Percentiles rank a stretch among this genome's conserved stretches.
Conservation (phyloP, 768 basidiomycete genomes). For the Leccinum arenicola region DNA sequence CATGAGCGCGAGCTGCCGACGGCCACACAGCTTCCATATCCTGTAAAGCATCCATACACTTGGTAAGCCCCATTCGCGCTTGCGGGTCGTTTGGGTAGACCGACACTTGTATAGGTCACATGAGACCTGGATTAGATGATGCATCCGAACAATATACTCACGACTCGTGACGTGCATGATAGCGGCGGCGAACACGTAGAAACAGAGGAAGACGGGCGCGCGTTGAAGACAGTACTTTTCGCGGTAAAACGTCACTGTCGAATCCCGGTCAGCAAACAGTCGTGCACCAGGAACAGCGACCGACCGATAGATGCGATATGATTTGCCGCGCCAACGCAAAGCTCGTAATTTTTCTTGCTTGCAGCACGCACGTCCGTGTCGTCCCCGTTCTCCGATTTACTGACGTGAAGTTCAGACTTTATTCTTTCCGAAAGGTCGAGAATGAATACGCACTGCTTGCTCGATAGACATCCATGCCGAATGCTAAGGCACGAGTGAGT, state of each 20-base stretch:
- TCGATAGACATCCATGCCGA: conserved; percentile 25
- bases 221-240: conserved; percentile 60
- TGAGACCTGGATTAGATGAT: conserved; percentile 1
- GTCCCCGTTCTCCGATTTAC: conserved; percentile 40
- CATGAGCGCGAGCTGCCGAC: conserved; percentile 68
- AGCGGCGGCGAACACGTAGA: conserved; percentile 77
- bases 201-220: conserved; percentile 68
- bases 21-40: conserved; percentile 75
- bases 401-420: conserved; percentile 4
- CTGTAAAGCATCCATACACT: conserved; percentile 64
- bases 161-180: conserved; percentile 76
- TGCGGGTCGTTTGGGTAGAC: conserved; percentile 68
- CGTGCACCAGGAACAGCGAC: conserved; percentile 7
- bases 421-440: background rate
- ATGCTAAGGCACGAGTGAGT: conserved; percentile 22
- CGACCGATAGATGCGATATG: conserved; percentile 69
- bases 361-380: conserved; percentile 53
- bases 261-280: background rate
- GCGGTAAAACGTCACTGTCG: conserved; percentile 53
- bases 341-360: conserved; percentile 65
- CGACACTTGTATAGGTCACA: conserved; percentile 44
- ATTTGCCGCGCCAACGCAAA: conserved; percentile 76
- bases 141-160: conserved; percentile 36
- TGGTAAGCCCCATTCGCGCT: conserved; percentile 57
- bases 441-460: conserved; percentile 37